Evolutionary conservation across 2,329 filamentous ascomycete genomes (phyloP).

Genomic region (Teratosphaeriaceae sp.): DNA sequence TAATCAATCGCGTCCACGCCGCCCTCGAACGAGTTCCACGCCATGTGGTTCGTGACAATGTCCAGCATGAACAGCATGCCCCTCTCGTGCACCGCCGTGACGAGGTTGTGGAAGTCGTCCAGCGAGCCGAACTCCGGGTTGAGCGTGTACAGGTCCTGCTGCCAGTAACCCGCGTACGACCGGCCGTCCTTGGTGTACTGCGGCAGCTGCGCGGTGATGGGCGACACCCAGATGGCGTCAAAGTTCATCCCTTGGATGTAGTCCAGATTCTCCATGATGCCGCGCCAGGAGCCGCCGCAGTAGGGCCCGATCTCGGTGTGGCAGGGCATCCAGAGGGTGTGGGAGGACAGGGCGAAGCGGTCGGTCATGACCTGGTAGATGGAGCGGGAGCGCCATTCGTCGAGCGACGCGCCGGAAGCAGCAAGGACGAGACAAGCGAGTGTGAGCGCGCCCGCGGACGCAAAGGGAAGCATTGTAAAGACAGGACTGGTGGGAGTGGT

Average conservation of each 20-base stretch:
- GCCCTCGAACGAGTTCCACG: slow-evolving; percentile 29
- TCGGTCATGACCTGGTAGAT: slow-evolving; percentile 38
- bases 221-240: slow-evolving; percentile 44
- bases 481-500: neutral
- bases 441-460: slow-evolving; percentile 1
- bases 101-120: slow-evolving; percentile 52
- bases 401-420: slow-evolving; percentile 24
- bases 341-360: slow-evolving; percentile 30
- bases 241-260: slow-evolving; percentile 39
- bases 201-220: slow-evolving; percentile 37
- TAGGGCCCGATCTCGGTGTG: slow-evolving; percentile 25
- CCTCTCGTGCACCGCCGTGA: slow-evolving; percentile 48
- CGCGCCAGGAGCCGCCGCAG: slow-evolving; percentile 37
- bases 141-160: slow-evolving; percentile 46
- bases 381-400: slow-evolving; percentile 31
- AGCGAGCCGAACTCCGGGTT: slow-evolving; percentile 55
- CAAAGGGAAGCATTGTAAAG: neutral
- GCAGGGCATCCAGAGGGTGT: slow-evolving; percentile 35
- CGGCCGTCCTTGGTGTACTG: slow-evolving; percentile 37
- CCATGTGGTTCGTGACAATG: slow-evolving; percentile 50
- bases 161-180: slow-evolving; percentile 49
- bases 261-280: slow-evolving; percentile 36
- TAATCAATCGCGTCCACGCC: slow-evolving; percentile 49
- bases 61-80: slow-evolving; percentile 57
- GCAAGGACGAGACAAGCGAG: slow-evolving; percentile 13